These are phyloP conservation scores for Solanum paucissectum DNA, from an alignment of 257 asterid genomes.

Conservation along the genomic window DNA sequence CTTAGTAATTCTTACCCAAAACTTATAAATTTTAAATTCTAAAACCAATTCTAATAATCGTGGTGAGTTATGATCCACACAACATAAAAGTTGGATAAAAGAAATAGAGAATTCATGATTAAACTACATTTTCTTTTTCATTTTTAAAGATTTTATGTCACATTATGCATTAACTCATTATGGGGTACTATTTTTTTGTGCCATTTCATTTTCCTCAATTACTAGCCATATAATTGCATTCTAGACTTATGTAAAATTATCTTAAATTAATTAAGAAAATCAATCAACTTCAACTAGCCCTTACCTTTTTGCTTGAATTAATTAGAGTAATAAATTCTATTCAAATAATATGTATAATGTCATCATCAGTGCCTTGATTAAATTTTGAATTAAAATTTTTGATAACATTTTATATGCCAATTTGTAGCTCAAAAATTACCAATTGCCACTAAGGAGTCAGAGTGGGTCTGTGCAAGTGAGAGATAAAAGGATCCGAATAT, in stretches of 20 bases:
- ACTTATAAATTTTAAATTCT: not conserved
- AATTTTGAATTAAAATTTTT: not conserved
- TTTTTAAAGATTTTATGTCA: not conserved
- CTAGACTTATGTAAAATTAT: not conserved
- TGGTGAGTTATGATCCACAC: not conserved
- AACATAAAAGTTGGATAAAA: not conserved
- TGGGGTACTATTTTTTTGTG: not conserved
- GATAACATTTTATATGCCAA: not conserved
- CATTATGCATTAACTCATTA: not conserved
- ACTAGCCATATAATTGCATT: not conserved
- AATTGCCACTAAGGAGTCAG: not conserved
- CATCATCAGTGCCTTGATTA: not conserved
- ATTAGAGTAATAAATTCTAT: not conserved
- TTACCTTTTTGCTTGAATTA: not conserved
- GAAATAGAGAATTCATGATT: not conserved
- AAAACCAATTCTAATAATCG: not conserved
- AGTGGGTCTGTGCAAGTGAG: no score
- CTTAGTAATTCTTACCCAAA: no score
- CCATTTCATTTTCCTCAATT: not conserved
- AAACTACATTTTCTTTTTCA: no score
- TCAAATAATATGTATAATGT: not conserved
- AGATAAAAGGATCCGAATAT: no score
- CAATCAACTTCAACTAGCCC: not conserved
- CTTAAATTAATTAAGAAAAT: not conserved
- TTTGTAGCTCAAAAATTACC: not conserved